Base-by-base conservation (phyloP, 805 yeast species). In the Saturnispora hagleri region DNA sequence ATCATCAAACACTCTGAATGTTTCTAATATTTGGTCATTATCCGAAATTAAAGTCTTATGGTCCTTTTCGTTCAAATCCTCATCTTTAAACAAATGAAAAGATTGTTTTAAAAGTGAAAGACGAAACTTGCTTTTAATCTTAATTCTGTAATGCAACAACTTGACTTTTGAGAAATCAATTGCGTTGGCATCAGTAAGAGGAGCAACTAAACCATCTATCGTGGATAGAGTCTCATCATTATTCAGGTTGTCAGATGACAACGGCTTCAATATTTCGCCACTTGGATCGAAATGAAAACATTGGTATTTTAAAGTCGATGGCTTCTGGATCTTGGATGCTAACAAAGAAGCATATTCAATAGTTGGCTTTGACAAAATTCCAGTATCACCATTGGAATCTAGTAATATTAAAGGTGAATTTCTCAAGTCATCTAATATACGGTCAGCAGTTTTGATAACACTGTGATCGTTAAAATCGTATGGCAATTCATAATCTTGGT, bases 371-470 rank as follows among this genome's bases (percentile, higher is more conserved):
- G 56, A 55, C 18, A 71, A 51, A 10, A 71, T 57, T 15, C 71
- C 70, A 5, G 56, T 47, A 5, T 56, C 58, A 2, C n/a, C 22
- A 18, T 18, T 38, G 10, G 53, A 46, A 15, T 61, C 59, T 17
- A 59, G 43, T 12, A 69, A 51, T 54, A 73, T 71, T 33, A 65
- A 55, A 8, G 75, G 61, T 53, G 73, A 77, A 31, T 70, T 73
- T 49, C 76, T 68, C 31, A 85, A 61, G 59, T 85, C 91, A 62
- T 83, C 89, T 22, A 84, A 58, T 20, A 86, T 70, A 51, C 91
- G 69, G 59, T 85, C 85, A 5, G 82, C 66, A 0, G 91, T 84
- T 59, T 85, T 86, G 66, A 79, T 79, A 36, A 62, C 55, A 18
- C 47, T 51, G n/a, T 63, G 56, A 7, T 53, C 52, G 3, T 44